A percentile compares a stretch with the other conserved stretches of the same genome.
Evolutionary conservation across 768 basidiomycete species (phyloP).

Genomic region (Auricularia heimuer): DNA sequence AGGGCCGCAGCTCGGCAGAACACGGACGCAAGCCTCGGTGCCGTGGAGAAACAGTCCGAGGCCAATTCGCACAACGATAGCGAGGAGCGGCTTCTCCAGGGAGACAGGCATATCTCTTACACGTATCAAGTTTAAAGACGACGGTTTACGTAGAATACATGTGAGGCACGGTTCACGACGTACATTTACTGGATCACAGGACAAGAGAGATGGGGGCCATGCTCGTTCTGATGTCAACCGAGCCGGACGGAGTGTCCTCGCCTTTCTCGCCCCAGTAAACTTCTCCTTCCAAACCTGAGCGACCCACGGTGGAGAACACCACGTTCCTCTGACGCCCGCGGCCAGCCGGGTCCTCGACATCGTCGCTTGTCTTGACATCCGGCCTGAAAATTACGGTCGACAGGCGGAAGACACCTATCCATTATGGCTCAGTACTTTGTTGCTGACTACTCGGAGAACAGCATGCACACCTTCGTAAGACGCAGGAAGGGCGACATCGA

Average conservation of each 20-base stretch:
- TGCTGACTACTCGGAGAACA: no score
- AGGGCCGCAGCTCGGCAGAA: conserved; percentile 3
- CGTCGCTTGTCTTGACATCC: neutral
- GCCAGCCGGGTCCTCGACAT: neutral
- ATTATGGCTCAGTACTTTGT: neutral
- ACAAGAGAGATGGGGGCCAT: neutral
- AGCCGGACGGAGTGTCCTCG: neutral
- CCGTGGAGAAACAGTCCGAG: neutral
- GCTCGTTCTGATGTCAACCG: neutral
- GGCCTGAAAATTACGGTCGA: neutral
- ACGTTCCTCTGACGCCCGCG: neutral
- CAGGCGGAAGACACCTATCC: neutral
- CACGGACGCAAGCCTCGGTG: conserved; percentile 4
- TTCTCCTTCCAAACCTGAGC: neutral
- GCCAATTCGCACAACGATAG: conserved; percentile 8
- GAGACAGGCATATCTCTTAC: conserved; percentile 22
- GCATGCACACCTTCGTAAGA: neutral
- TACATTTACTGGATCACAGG: neutral
- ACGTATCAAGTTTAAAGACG: conserved; percentile 18
- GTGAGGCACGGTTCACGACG: no score
- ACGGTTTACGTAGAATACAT: neutral
- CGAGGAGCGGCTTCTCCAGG: conserved; percentile 17
- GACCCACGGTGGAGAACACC: neutral
- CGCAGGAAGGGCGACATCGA: neutral
- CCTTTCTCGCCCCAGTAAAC: neutral